Evolutionary conservation across 225 moss, liverwort and hornwort species (phyloP).

Genomic region (Sphagnum tenellum): DNA sequence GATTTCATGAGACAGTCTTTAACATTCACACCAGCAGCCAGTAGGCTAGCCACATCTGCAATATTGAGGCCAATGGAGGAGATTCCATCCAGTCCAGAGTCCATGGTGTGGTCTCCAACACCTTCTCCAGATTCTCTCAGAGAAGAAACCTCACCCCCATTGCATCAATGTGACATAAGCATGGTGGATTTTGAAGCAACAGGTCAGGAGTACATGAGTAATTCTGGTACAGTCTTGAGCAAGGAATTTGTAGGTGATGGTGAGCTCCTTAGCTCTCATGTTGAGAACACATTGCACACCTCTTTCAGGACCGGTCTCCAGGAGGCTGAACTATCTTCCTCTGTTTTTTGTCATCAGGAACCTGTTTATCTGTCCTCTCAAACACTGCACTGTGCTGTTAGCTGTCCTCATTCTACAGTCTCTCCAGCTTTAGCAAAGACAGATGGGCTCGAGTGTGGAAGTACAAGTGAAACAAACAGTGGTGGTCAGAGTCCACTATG

Average conservation of each 20-base stretch:
- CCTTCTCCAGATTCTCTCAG: not conserved
- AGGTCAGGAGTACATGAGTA: no score
- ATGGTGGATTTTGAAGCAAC: no score
- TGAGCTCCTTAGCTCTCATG: not conserved
- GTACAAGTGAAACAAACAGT: not conserved
- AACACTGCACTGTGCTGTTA: no score
- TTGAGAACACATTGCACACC: not conserved
- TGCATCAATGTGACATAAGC: no score
- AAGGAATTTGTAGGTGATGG: not conserved
- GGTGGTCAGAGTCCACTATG: not conserved
- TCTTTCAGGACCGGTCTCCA: not conserved
- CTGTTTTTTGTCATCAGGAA: not conserved
- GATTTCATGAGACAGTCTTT: not conserved
- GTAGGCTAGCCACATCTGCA: not conserved
- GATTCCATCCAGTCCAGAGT: not conserved
- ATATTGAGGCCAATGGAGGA: not conserved
- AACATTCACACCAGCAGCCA: not conserved
- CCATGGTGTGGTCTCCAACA: not conserved
- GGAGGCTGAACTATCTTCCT: not conserved
- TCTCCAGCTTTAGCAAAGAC: not conserved
- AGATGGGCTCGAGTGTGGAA: not conserved
- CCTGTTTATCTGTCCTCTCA: not conserved
- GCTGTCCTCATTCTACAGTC: no score
- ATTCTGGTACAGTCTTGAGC: no score
- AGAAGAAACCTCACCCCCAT: no score